These are phyloP conservation scores for Eremochloa ophiuroides DNA, from an alignment of 176 grass and related monocot genomes.

Conservation along the genomic window DNA sequence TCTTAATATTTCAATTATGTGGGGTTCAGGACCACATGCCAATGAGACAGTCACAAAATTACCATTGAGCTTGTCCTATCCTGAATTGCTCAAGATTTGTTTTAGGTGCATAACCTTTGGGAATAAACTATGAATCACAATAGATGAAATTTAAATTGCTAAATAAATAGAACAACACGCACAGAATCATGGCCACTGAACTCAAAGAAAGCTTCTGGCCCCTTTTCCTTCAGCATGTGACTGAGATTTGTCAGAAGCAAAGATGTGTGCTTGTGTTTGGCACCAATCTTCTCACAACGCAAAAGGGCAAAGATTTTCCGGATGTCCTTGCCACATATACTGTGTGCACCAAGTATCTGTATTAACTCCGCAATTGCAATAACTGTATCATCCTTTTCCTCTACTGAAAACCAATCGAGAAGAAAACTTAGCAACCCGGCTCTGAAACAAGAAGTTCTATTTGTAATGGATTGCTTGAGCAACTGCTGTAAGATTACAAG, in stretches of 20 bases:
- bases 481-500: slow-evolving; percentile 74
- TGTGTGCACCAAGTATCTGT: slow-evolving; percentile 93
- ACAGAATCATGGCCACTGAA: slow-evolving; percentile 88
- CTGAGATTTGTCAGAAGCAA: slow-evolving; percentile 82
- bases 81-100: slow-evolving; percentile 6
- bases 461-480: slow-evolving; percentile 81
- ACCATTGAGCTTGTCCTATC: not conserved
- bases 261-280: slow-evolving; percentile 62
- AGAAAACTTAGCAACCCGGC: slow-evolving; percentile 83
- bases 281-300: slow-evolving; percentile 61
- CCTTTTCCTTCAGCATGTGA: slow-evolving; percentile 97
- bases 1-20: not conserved
- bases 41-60: not conserved
- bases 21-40: not conserved
- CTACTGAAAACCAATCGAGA: slow-evolving; percentile 93
- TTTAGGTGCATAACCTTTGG: not conserved
- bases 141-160: slow-evolving; percentile 8
- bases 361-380: slow-evolving; percentile 74
- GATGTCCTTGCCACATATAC: slow-evolving; percentile 95
- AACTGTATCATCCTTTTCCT: slow-evolving; percentile 67
- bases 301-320: slow-evolving; percentile 90
- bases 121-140: slow-evolving; percentile 12
- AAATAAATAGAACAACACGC: slow-evolving; percentile 31
- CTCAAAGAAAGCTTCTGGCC: slow-evolving; percentile 96
- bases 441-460: slow-evolving; percentile 90